A percentile compares a stretch with the other conserved stretches of the same genome.
Evolutionary conservation across 306 rosid species (phyloP).

Genomic region (Fagus sylvatica): DNA sequence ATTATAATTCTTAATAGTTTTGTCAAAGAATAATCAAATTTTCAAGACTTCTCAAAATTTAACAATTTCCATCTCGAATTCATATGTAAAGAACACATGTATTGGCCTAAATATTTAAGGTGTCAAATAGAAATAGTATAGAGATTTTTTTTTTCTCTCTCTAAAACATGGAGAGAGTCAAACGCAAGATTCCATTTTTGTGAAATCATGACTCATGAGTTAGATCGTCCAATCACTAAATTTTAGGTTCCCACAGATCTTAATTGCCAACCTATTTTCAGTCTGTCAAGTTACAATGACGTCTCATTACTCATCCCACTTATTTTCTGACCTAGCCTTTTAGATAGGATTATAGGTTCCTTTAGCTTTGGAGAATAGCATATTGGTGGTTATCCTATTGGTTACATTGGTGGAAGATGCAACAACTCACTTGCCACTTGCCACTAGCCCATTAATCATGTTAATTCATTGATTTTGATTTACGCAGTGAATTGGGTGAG

Average conservation of each 20-base stretch:
- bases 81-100: too few relatives aligned
- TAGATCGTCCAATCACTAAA: too few relatives aligned
- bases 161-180: too few relatives aligned
- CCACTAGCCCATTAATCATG: neutral
- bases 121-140: too few relatives aligned
- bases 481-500: neutral
- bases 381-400: neutral
- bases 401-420: slow-evolving; percentile 1
- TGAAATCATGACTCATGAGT: too few relatives aligned
- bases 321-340: neutral
- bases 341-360: neutral
- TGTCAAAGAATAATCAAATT: too few relatives aligned
- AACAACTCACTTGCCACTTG: neutral
- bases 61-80: too few relatives aligned
- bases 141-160: too few relatives aligned
- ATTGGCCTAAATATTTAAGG: too few relatives aligned
- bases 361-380: slow-evolving; percentile 1
- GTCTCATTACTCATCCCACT: neutral
- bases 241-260: neutral
- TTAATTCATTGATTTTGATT: slow-evolving; percentile 1
- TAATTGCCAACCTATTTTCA: neutral
- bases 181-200: too few relatives aligned
- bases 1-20: too few relatives aligned
- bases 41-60: too few relatives aligned
- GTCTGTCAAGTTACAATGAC: slow-evolving; percentile 1